Base-by-base conservation (phyloP, 768 basidiomycete species). In the Amanita jacksonii region DNA sequence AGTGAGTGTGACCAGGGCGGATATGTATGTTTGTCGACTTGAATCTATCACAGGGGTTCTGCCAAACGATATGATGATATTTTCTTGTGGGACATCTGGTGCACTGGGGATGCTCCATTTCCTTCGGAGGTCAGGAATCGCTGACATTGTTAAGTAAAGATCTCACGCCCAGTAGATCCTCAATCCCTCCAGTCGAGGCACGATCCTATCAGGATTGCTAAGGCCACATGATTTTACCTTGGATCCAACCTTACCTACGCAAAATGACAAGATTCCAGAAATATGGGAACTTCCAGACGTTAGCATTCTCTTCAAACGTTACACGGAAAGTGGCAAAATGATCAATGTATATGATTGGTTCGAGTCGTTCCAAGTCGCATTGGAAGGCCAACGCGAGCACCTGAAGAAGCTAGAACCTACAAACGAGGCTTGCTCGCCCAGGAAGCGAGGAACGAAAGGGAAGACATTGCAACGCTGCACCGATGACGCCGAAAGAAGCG, bases 321-420 rank as follows among this genome's bases (percentile, higher is more conserved):
- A 88, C 61, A 67, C 81, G 33, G 81, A 88, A 53, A 82, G 83
- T 37, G 85, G 85, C 35, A 80, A 73, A 62, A 74, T 84, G 75
- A 77, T 91, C 60, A 91, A 91, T 55, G 72, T 88, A 2, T 89
- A 85, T 57, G 89, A 92, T 59, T 90, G 87, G 89, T 89, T 79
- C 54, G 79, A 85, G 51, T 74, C 81, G 18, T 92, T 91, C 58
- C 69, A 74, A 24, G 59, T 68, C 16, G 81, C 75, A 24, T 60
- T 90, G 42, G 85, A 86, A 56, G 63, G 62, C 1, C 84, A 84
- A 61, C 56, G 62, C n/a, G 41, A 54, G 48, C 52, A 62, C 10
- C 43, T 58, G 9, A 52, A 51, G 43, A 15, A 23, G 4, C 38
- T 7, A 23, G 13, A 30, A 22, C 28, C 25, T n/a, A 19, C 12